Base-by-base conservation (phyloP, 495 filamentous ascomycete genomes). In the Hyaloscypha hepaticicola region DNA sequence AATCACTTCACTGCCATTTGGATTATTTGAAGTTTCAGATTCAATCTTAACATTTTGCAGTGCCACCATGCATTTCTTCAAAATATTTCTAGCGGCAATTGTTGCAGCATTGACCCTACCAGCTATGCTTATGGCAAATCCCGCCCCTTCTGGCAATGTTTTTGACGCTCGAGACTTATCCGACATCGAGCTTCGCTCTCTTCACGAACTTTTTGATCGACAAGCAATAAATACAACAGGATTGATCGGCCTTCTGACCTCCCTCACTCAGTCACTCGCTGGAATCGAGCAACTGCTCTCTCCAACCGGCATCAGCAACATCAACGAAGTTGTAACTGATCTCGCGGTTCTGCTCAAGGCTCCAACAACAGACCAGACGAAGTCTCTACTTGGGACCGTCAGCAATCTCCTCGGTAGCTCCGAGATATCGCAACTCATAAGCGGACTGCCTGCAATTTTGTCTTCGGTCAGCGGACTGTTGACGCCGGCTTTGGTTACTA, bases 271-370 rank as follows among this genome's bases (percentile, higher is more conserved):
- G 6, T 55, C 52, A 16, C 22, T 55, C 0, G 21, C 52, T 5
- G 21, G 22, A n/a, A 55, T 55, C 25, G 52, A 55, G 4, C 19
- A 25, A 19, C 52, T 55, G 19, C 22, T 55, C 6, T 55, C 52
- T 19, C 24, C 26, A 25, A 29, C 19, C 7, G 27, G 21, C 27
- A 22, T 25, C 11, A 25, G 9, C 16, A 55, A 28, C 27, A 55
- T 55, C 25, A 25, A 55, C 1, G 52, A 19, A 5, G 6, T 55
- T 25, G 52, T 55, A n/a, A 55, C 52, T 55, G 52, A 55, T 29
- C 52, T 55, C 52, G 21, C 52, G 22, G 19, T 8, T 26, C 22
- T 55, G 19, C 5, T 55, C 26, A 25, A 25, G 26, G 52, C 26
- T 3, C 52, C 52, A 25, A 55, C 52, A 8, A 29, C 24, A 25